Percentiles rank a stretch among this genome's conserved stretches.
Evolutionary conservation across 2,329 filamentous ascomycete species (phyloP).

Genomic region (Myotisia sp.): DNA sequence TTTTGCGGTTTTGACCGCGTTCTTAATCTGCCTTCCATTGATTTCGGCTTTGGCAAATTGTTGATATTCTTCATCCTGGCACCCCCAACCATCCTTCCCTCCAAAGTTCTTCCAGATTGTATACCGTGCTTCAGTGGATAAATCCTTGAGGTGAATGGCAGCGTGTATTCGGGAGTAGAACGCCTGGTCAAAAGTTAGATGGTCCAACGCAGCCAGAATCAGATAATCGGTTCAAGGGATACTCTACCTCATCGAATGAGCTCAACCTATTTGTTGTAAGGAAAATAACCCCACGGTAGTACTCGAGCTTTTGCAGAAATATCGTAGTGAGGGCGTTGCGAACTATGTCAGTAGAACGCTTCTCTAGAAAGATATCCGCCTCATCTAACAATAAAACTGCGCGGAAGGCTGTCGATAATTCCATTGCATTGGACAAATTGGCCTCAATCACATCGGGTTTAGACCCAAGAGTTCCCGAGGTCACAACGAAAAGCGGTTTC

Average conservation of each 20-base stretch:
- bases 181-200: constrained; percentile 21
- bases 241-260: no score
- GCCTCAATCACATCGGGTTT: no score
- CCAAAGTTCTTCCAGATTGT: constrained; percentile 36
- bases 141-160: constrained; percentile 33
- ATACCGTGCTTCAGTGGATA: constrained; percentile 27
- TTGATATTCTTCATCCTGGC: constrained; percentile 21
- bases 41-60: constrained; percentile 28
- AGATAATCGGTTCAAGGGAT: no score
- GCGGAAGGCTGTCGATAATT: constrained; percentile 6
- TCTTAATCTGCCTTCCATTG: constrained; percentile 37
- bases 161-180: constrained; percentile 35
- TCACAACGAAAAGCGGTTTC: background rate
- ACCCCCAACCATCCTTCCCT: constrained; percentile 4
- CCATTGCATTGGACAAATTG: no score
- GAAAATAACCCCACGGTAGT: constrained; percentile 19
- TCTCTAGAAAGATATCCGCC: constrained; percentile 18
- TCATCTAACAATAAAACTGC: constrained; percentile 18
- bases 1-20: constrained; percentile 34
- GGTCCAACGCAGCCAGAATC: no score
- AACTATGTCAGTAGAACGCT: constrained; percentile 13
- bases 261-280: constrained; percentile 22
- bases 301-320: constrained; percentile 16
- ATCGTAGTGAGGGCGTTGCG: constrained; percentile 16
- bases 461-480: no score